A percentile compares a stretch with the other conserved stretches of the same genome.
Conservation (phyloP, 164 flowering plant species). For the Liquidambar formosana region DNA sequence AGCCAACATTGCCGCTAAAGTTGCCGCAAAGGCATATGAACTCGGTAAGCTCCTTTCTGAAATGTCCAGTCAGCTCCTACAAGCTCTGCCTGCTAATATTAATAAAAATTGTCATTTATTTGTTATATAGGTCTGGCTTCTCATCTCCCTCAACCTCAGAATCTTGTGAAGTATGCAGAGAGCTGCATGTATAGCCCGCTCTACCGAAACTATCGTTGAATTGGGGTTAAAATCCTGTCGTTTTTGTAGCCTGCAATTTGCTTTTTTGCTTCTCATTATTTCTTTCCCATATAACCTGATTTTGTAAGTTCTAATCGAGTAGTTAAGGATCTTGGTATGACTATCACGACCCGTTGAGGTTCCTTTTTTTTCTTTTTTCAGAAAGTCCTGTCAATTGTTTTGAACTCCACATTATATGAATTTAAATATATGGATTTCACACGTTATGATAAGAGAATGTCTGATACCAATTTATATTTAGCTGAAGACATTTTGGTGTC, state of each 20-base stretch:
- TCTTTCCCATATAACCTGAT: background rate
- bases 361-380: no score
- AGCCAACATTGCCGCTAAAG: conserved; percentile 66
- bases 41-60: conserved; percentile 42
- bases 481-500: no score
- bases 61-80: background rate
- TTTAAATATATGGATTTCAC: no score
- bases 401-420: no score
- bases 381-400: no score
- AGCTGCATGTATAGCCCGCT: conserved; percentile 76
- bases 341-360: no score
- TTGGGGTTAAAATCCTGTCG: background rate
- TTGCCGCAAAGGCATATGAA: conserved; percentile 69
- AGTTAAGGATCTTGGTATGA: background rate
- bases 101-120: background rate
- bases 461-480: no score
- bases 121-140: conserved; percentile 55
- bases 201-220: conserved; percentile 51
- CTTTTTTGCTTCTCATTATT: background rate
- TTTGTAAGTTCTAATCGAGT: background rate
- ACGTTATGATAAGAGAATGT: no score
- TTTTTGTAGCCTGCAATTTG: conserved; percentile 2
- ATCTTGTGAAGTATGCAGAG: conserved; percentile 63
- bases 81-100: no score
- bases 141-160: conserved; percentile 55